Evolutionary conservation across 2,329 filamentous ascomycete genomes (phyloP).

Genomic region (Hypoxylon sp.): DNA sequence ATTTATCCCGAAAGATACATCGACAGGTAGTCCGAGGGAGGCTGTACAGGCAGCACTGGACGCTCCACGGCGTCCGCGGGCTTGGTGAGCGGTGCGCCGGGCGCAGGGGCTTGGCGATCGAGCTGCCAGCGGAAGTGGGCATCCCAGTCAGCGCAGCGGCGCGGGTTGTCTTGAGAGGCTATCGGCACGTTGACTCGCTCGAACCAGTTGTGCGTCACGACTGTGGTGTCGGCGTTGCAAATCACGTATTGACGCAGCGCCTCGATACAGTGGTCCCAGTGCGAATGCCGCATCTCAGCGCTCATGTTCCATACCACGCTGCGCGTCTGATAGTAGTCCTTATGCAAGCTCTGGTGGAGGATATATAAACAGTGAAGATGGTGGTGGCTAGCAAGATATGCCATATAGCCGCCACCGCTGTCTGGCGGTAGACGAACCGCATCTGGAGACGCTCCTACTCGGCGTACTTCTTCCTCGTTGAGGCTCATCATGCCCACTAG

Average conservation of each 20-base stretch:
- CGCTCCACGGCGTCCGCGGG: not conserved
- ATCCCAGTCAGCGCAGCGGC: conserved; percentile 21
- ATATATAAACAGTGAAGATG: conserved; percentile 30
- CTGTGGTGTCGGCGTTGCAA: conserved; percentile 13
- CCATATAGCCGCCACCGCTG: conserved; percentile 27
- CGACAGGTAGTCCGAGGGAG: conserved; percentile 3
- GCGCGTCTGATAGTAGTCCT: conserved; percentile 17
- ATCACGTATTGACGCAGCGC: conserved; percentile 11
- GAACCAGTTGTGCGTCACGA: conserved; percentile 19
- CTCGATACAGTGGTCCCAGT: conserved; percentile 23
- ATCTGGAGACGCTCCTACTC: conserved; percentile 2
- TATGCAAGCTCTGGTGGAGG: conserved; percentile 2
- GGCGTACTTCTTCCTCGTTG: conserved; percentile 1
- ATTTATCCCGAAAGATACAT: conserved; percentile 8
- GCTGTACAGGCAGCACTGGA: conserved; percentile 1
- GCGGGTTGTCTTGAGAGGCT: conserved; percentile 1
- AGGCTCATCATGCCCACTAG: conserved; percentile 17
- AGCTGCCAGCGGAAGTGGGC: conserved; percentile 17
- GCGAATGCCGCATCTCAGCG: conserved; percentile 10
- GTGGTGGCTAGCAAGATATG: conserved; percentile 28
- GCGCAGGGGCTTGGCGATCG: conserved; percentile 6
- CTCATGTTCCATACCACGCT: conserved; percentile 4
- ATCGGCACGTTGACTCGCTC: not conserved
- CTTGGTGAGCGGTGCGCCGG: not conserved
- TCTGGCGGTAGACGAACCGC: conserved; percentile 17